phyloP scores from a whole-genome alignment of 352 stramenopile genomes.

The Saprolegnia diclina region DNA sequence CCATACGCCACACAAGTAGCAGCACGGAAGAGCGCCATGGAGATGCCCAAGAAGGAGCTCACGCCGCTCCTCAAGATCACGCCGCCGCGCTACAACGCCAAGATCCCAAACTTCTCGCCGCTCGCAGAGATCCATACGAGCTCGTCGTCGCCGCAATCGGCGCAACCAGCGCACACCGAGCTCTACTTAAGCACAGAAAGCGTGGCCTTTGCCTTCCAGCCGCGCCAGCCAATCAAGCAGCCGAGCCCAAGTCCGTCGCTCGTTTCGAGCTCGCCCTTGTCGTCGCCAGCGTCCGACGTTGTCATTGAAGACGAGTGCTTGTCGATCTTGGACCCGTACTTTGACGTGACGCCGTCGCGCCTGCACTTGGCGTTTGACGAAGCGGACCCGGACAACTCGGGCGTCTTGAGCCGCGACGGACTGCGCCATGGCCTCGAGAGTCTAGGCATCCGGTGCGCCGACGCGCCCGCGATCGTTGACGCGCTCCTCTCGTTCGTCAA shows the following conservation, averaged over 20 bases:
- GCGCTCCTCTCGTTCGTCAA: conserved; percentile 44
- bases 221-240: not conserved
- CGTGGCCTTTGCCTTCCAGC: conserved; percentile 17
- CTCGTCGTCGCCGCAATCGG: not conserved
- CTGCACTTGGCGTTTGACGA: conserved; percentile 68
- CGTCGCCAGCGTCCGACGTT: conserved; percentile 29
- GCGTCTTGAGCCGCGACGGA: conserved; percentile 46
- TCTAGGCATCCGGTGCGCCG: conserved; percentile 64
- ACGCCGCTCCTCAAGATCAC: conserved; percentile 6
- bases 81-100: not conserved
- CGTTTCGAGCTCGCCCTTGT: not conserved
- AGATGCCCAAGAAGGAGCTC: not conserved
- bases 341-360: conserved; percentile 72
- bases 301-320: conserved; percentile 55
- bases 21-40: not conserved
- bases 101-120: not conserved
- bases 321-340: conserved; percentile 81
- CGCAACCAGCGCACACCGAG: not conserved
- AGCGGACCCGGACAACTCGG: conserved; percentile 39
- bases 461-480: conserved; percentile 53
- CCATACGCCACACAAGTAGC: not conserved
- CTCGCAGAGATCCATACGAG: not conserved
- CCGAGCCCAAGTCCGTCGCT: not conserved
- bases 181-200: conserved; percentile 16
- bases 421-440: conserved; percentile 55